Conservation (phyloP, 129 eudicot genomes). For the Arctium minus region DNA sequence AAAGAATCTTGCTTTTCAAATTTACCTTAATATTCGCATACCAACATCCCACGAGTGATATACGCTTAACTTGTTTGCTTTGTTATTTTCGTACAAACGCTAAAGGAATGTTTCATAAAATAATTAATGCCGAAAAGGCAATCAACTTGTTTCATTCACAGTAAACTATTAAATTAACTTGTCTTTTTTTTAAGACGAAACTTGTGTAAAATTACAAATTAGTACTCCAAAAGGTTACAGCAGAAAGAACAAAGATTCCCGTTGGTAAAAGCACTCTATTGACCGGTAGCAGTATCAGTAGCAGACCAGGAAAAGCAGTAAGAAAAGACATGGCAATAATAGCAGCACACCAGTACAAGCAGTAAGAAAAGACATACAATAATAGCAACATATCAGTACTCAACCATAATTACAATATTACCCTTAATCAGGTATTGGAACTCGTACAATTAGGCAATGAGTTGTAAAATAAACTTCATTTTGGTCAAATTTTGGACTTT, state of each 20-base stretch:
- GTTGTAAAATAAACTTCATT: not conserved
- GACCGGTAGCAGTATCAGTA: not conserved
- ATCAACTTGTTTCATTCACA: not conserved
- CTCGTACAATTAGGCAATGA: not conserved
- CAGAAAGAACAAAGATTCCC: not conserved
- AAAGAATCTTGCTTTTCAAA: constrained; percentile 2
- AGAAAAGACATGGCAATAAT: not conserved
- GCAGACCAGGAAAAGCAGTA: not conserved
- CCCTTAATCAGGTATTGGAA: not conserved
- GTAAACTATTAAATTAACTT: not conserved
- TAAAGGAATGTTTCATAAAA: not conserved
- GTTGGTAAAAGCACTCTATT: constrained; percentile 10
- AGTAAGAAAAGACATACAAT: not conserved
- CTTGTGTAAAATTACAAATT: not conserved
- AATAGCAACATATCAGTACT: not conserved
- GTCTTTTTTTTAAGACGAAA: not conserved
- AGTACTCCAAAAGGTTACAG: not conserved
- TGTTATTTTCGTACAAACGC: not conserved
- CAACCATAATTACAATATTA: not conserved
- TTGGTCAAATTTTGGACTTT: not conserved
- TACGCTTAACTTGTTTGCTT: not conserved
- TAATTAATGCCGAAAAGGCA: not conserved
- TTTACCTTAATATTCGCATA: not conserved
- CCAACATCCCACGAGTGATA: not conserved
- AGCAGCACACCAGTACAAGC: not conserved